Percentiles rank a stretch among this genome's conserved stretches.
Conservation (phyloP, 306 rosid species). For the Psophocarpus tetragonolobus region DNA sequence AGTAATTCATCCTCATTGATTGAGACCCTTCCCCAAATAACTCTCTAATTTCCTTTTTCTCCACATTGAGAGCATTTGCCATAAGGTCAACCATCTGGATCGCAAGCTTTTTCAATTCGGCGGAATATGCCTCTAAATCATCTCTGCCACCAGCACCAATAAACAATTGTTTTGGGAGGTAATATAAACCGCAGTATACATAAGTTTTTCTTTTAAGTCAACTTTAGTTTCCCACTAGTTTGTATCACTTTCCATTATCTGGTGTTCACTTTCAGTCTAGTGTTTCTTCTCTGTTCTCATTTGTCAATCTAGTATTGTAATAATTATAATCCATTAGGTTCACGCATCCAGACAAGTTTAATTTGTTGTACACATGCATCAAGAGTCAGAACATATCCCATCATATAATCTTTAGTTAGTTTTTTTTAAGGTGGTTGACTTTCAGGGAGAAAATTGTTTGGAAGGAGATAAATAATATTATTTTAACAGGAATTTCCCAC, state of each 20-base stretch:
- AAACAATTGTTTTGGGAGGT: background rate
- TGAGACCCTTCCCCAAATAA: conserved; percentile 26
- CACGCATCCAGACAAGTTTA: background rate
- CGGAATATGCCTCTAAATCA: conserved; percentile 17
- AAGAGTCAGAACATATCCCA: background rate
- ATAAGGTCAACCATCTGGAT: background rate
- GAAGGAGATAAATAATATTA: background rate
- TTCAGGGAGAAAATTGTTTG: background rate
- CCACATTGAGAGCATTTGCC: conserved; percentile 22
- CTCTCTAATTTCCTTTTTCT: conserved; percentile 14
- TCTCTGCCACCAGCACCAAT: conserved; percentile 1
- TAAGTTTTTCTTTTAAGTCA: background rate
- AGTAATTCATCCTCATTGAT: conserved; percentile 43
- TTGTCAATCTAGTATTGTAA: background rate
- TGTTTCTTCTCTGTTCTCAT: background rate
- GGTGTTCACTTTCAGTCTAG: background rate
- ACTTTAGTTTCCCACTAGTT: background rate
- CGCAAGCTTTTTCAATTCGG: background rate
- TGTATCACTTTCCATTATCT: background rate
- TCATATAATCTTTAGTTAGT: no score
- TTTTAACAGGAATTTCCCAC: background rate
- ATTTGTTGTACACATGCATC: no score
- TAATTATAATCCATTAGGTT: background rate
- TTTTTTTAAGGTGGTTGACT: background rate
- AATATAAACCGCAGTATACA: background rate